Base-by-base conservation (phyloP, 176 grass and related monocot genomes). In the Paspalum notatum region DNA sequence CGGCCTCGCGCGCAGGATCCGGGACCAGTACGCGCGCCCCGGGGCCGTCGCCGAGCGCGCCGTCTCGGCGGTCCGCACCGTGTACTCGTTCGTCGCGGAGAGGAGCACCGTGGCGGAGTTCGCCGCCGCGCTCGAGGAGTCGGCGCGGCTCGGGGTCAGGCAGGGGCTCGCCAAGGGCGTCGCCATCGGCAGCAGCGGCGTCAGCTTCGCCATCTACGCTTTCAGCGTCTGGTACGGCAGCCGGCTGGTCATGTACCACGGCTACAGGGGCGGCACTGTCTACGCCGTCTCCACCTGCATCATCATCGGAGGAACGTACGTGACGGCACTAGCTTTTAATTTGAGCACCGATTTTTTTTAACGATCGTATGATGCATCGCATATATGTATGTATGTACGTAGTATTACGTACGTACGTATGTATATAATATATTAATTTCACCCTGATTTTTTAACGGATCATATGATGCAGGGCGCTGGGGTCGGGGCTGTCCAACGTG, bases 191-290 rank as follows among this genome's bases (percentile, higher is more conserved):
- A 97, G 95, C 81, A 92, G 92, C 39, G 87, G 95, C 66, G 87
- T 97, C 68, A 94, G 87, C 74, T 94, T 97, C 64, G 79, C 91
- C 47, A 92, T 97, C 61, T 97, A 88, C 80, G 95, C 92, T 1
- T 98, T 98, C 82, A 84, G 87, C 58, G 77, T 92, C n/a, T 98
- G 92, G 95, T 98, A 98, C n/a, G 95, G 95, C 44, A 98, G 95
- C 87, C 85, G 76, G 15, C 90, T 98, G 12, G 95, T 94, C 85
- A 98, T 98, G 92, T 92, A 94, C 86, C 92, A 98, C 38, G 92
- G 90, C 2, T 79, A 71, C 32, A 40, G 85, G 64, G 95, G 95
- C 9, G 95, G 95, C 83, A 94, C 95, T 14, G 90, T 98, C 82
- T 98, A 94, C 79, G 88, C 86, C 17, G 95, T 94, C 62, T 84